A percentile compares a stretch with the other conserved stretches of the same genome.
phyloP scores from a whole-genome alignment of 768 basidiomycete genomes.

The Gyrodon lividus region DNA sequence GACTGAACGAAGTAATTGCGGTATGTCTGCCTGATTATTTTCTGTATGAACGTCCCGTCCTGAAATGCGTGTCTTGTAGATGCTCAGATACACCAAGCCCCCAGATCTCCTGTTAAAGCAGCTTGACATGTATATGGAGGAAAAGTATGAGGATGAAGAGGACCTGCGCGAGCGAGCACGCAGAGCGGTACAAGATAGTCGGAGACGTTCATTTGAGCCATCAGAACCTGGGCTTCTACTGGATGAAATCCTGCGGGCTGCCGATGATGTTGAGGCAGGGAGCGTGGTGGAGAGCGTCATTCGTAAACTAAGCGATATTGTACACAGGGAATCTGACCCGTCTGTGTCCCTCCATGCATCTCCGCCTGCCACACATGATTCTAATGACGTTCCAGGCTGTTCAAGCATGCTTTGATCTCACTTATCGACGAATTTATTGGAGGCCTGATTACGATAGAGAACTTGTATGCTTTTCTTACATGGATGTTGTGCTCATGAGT shows the following conservation, averaged over 20 bases:
- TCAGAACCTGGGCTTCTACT: slow-evolving; percentile 57
- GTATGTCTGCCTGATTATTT: slow-evolving; percentile 45
- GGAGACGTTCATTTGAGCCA: slow-evolving; percentile 18
- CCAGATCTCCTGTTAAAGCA: slow-evolving; percentile 80
- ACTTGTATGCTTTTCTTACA: slow-evolving; percentile 50
- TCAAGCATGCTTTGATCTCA: slow-evolving; percentile 58
- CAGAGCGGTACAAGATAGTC: slow-evolving; percentile 31
- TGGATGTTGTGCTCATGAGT: slow-evolving; percentile 5
- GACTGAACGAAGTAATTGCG: slow-evolving; percentile 79
- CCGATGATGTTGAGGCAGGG: slow-evolving; percentile 41
- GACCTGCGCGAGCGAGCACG: slow-evolving; percentile 70
- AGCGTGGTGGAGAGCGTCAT: slow-evolving; percentile 55
- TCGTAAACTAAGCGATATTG: slow-evolving; percentile 50
- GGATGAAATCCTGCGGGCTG: slow-evolving; percentile 58
- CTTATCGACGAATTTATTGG: slow-evolving; percentile 67
- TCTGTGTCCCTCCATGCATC: slow-evolving; percentile 35
- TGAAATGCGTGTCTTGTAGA: slow-evolving; percentile 39
- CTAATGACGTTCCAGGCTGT: slow-evolving; percentile 42
- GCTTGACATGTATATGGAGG: slow-evolving; percentile 78
- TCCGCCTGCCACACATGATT: not conserved
- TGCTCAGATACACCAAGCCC: slow-evolving; percentile 70
- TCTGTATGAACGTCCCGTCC: not conserved
- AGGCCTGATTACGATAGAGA: slow-evolving; percentile 54
- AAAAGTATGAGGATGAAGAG: slow-evolving; percentile 88
- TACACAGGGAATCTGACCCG: slow-evolving; percentile 62